Evolutionary conservation across 2,329 filamentous ascomycete species (phyloP).

Genomic region (Neonectria sp.): DNA sequence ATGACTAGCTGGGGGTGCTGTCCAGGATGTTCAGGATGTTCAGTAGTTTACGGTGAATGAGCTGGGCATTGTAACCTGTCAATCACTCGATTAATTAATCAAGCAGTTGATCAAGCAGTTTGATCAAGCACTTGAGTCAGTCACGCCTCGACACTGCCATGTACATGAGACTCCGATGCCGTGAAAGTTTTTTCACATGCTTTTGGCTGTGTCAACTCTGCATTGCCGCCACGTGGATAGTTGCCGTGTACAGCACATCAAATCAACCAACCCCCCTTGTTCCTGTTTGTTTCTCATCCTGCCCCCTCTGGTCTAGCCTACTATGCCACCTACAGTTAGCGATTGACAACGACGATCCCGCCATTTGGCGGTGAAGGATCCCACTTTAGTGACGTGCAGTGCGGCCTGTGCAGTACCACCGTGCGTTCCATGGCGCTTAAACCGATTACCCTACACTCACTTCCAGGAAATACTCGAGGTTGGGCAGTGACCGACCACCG

Average conservation of each 20-base stretch:
- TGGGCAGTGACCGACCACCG: too few relatives aligned
- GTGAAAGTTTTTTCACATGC: not conserved
- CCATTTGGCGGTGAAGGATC: constrained; percentile 3
- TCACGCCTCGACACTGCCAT: too few relatives aligned
- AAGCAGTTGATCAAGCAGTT: too few relatives aligned
- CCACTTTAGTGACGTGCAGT: not conserved
- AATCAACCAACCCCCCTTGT: not conserved
- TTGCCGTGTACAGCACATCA: not conserved
- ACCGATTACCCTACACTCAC: not conserved
- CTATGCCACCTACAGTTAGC: not conserved
- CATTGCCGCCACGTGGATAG: not conserved
- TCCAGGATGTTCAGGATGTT: not conserved
- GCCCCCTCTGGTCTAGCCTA: not conserved
- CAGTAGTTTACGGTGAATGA: not conserved
- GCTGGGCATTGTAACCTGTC: too few relatives aligned
- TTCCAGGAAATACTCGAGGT: too few relatives aligned
- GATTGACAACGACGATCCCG: not conserved
- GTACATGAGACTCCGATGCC: too few relatives aligned
- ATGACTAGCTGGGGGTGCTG: too few relatives aligned
- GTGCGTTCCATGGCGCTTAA: not conserved
- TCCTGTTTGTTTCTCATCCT: not conserved
- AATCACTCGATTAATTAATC: too few relatives aligned
- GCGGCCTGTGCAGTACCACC: not conserved
- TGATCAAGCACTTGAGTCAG: too few relatives aligned
- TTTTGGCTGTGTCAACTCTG: not conserved